Conservation (phyloP, 768 basidiomycete genomes). For the Hygrocybe punicea region DNA sequence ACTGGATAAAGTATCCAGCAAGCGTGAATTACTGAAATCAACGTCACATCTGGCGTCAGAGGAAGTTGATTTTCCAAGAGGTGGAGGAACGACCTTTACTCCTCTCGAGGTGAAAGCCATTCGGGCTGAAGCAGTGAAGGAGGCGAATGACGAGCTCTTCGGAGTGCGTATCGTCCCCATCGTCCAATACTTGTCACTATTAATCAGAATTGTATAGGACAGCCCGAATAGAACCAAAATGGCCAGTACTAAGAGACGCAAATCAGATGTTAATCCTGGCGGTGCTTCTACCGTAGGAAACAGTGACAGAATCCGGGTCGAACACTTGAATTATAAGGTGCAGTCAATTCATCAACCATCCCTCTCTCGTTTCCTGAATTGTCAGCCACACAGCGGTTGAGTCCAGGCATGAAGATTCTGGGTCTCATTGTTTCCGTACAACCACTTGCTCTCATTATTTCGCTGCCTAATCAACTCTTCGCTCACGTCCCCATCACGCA, state of each 20-base stretch:
- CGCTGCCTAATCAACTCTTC: slow-evolving; percentile 92
- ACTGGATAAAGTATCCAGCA: slow-evolving; percentile 32
- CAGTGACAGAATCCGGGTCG: slow-evolving; percentile 65
- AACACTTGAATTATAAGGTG: slow-evolving; percentile 93
- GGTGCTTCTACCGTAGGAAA: slow-evolving; percentile 40
- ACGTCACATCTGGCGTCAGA: slow-evolving; percentile 36
- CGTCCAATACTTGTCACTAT: slow-evolving; percentile 6
- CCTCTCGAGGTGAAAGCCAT: slow-evolving; percentile 85
- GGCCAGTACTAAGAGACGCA: slow-evolving; percentile 47
- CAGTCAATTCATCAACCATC: slow-evolving; percentile 8
- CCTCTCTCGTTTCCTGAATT: slow-evolving; percentile 5
- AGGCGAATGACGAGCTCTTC: slow-evolving; percentile 80
- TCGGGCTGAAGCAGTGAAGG: slow-evolving; percentile 77
- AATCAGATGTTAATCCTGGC: slow-evolving; percentile 36
- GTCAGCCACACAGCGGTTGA: slow-evolving; percentile 54
- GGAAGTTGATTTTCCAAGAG: slow-evolving; percentile 92
- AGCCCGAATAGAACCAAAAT: slow-evolving; percentile 40
- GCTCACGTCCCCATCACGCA: slow-evolving; percentile 94
- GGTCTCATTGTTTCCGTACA: slow-evolving; percentile 84
- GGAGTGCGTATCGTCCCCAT: slow-evolving; percentile 42
- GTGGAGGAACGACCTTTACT: slow-evolving; percentile 86
- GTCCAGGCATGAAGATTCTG: slow-evolving; percentile 80
- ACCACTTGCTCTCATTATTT: slow-evolving; percentile 85
- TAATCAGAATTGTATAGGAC: slow-evolving; percentile 30
- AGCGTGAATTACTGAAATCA: slow-evolving; percentile 27